Conservation (phyloP, 768 basidiomycete genomes). For the Hygrophoropsis aurantiaca region DNA sequence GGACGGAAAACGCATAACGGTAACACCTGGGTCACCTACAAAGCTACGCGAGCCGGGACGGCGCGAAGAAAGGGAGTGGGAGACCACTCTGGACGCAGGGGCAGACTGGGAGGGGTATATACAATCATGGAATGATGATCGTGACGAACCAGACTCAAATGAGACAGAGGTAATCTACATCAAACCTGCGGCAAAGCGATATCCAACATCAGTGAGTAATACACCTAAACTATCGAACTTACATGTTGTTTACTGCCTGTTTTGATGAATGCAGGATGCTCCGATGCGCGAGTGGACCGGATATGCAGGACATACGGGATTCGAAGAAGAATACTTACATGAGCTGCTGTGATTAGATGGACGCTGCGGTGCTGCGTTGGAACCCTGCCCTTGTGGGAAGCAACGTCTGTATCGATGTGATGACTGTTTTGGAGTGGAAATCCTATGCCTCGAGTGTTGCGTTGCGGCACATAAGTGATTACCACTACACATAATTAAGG, state of each 20-base stretch:
- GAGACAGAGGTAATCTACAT: neutral
- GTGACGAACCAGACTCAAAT: no score
- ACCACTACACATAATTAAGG: slow-evolving; percentile 2
- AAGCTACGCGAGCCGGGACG: no score
- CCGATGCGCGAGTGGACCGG: neutral
- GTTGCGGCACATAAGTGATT: neutral
- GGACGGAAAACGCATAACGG: no score
- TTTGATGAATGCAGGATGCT: slow-evolving; percentile 3
- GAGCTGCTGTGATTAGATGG: no score
- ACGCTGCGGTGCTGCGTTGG: no score
- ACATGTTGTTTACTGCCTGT: neutral
- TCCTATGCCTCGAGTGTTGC: neutral
- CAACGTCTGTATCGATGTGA: neutral
- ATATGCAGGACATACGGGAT: neutral
- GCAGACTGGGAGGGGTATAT: no score
- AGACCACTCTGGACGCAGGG: no score
- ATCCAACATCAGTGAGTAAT: neutral
- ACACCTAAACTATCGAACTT: neutral
- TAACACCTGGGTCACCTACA: no score
- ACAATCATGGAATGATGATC: no score
- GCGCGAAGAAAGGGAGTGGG: no score
- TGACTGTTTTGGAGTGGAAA: neutral
- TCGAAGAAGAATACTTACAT: neutral
- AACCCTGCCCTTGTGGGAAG: neutral
- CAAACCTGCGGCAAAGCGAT: neutral